Base-by-base conservation (phyloP, 2,329 filamentous ascomycete species). In the Acrocalymma vagum region DNA sequence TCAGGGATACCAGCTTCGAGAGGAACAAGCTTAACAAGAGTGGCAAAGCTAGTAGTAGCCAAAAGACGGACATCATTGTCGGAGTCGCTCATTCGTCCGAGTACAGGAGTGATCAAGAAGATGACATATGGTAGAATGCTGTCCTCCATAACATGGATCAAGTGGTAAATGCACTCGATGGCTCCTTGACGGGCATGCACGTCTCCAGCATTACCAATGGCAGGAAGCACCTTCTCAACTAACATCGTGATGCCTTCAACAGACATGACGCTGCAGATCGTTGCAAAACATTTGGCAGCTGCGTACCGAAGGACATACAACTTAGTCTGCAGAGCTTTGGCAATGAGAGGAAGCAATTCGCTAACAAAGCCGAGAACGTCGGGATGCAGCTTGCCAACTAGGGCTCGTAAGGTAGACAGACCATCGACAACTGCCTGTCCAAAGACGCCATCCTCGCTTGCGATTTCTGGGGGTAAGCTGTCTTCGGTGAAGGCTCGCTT, bases 61-160 rank as follows among this genome's bases (percentile, higher is more conserved):
- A 99, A 87, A 6, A 97, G 80, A 38, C 94, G 87, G 38, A 99
- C 88, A 64, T 97, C 94, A 51, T 95, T 93, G 65, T 99, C 93
- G 0, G 93, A 95, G 68, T 99, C 94, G 65, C 94, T 97, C 94
- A 99, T 99, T 29, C 94, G 86, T 38, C 94, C 94, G 34, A 99
- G 80, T 4, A 99, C 94, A 10, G 94, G 94, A 9, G 97, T 95
- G 44, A 99, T 95, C 53, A 99, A 83, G 83, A 99, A 99, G 60
- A 99, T 96, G 50, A 99, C 94, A 62, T 99, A 99, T 3, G 95
- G 94, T 20, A 99, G 74, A 42, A 99, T 99, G 24, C 84, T 82
- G 65, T 97, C 94, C 48, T 95, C 94, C 94, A 99, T 99, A 35
- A 96, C 92, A 45, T 95, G 90, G 51, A 99, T 99, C 44, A 99